These are phyloP conservation scores for Scheffersomyces stambukii DNA, from an alignment of 1,139 yeast species.

Conservation along the genomic window DNA sequence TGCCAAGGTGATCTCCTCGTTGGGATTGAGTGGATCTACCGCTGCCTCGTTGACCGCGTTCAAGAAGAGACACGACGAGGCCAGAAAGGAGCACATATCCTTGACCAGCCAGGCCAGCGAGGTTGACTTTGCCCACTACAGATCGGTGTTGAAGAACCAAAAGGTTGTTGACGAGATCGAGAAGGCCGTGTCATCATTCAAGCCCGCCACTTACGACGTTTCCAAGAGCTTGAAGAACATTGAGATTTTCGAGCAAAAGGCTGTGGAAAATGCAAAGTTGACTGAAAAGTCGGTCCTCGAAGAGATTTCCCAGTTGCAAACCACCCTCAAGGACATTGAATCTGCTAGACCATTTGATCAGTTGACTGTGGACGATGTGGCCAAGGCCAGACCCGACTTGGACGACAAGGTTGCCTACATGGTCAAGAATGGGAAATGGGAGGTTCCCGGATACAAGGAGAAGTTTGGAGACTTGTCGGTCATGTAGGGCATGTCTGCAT, in stretches of 20 bases:
- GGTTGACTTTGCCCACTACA: conserved; percentile 82
- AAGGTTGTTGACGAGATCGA: conserved; percentile 80
- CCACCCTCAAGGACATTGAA: conserved; percentile 89
- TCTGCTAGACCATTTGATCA: conserved; percentile 97
- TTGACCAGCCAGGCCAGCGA: conserved; percentile 68
- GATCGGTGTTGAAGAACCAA: conserved; percentile 73
- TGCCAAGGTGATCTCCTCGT: conserved; percentile 83
- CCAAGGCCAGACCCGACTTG: conserved; percentile 94
- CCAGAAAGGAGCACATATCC: conserved; percentile 73
- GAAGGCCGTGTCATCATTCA: conserved; percentile 67
- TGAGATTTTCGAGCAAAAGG: conserved; percentile 91
- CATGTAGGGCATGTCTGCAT: conserved; percentile 76
- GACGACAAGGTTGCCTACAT: conserved; percentile 92
- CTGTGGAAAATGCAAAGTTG: conserved; percentile 90
- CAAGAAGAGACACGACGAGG: conserved; percentile 98
- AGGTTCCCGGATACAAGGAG: conserved; percentile 97
- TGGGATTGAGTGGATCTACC: conserved; percentile 91
- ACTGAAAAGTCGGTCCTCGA: conserved; percentile 86
- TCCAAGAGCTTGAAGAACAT: conserved; percentile 88
- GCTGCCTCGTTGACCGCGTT: conserved; percentile 83
- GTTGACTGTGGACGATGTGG: conserved; percentile 91
- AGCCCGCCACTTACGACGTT: conserved; percentile 82
- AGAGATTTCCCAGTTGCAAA: conserved; percentile 82
- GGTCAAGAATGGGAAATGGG: conserved; percentile 97
- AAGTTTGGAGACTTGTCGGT: conserved; percentile 94